These are phyloP conservation scores for Colletotrichum tamarilloi DNA, from an alignment of 2,329 filamentous ascomycete genomes.

Conservation along the genomic window DNA sequence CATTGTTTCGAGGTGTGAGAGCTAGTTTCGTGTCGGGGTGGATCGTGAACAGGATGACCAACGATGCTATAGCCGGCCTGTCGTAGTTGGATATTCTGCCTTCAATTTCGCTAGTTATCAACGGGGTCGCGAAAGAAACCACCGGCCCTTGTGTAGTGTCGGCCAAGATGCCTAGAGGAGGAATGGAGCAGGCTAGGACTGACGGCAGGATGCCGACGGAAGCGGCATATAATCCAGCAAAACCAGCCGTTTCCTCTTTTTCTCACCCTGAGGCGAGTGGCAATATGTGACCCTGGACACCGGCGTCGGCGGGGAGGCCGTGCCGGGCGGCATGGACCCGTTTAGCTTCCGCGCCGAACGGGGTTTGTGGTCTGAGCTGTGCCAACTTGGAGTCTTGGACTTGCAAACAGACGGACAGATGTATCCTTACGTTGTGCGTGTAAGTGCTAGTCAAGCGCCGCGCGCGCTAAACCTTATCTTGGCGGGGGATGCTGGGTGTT, in stretches of 20 bases:
- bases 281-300: background rate
- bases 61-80: background rate
- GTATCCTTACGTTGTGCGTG: background rate
- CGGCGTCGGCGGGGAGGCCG: slow-evolving; percentile 7
- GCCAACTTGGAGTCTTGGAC: background rate
- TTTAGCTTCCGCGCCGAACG: slow-evolving; percentile 7
- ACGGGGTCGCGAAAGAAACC: background rate
- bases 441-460: slow-evolving; percentile 14
- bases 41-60: background rate
- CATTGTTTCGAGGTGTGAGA: slow-evolving; percentile 6
- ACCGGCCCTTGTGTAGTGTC: background rate
- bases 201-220: slow-evolving; percentile 18
- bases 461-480: slow-evolving; percentile 3
- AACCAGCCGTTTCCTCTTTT: background rate
- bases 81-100: background rate
- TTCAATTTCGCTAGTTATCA: background rate
- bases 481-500: background rate
- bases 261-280: background rate
- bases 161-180: background rate
- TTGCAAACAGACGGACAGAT: background rate
- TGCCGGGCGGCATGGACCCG: background rate
- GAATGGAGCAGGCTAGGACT: background rate
- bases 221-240: background rate
- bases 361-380: background rate
- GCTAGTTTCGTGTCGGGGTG: slow-evolving; percentile 6